phyloP scores from a whole-genome alignment of 1,284 basidiomycete genomes.

The Jaminaea rosea region DNA sequence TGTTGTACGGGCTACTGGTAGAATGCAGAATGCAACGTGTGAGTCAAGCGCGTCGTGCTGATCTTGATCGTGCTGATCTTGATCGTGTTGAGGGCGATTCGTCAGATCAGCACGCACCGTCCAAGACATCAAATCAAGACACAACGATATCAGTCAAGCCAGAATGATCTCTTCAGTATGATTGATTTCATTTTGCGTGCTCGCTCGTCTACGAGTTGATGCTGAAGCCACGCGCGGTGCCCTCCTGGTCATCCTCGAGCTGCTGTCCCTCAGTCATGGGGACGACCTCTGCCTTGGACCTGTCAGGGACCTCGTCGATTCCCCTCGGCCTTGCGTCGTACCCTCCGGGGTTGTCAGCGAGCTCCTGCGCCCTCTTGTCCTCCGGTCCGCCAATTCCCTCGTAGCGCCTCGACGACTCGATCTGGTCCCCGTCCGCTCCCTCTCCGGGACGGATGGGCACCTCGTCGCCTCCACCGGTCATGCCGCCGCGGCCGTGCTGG shows the following conservation, averaged over 20 bases:
- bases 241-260: conserved; percentile 20
- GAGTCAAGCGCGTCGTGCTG: too few species aligned
- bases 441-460: conserved; percentile 34
- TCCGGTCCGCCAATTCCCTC: conserved; percentile 29
- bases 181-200: too few species aligned
- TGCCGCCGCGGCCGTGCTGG: conserved; percentile 22
- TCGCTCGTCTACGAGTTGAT: not conserved
- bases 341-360: conserved; percentile 23
- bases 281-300: conserved; percentile 21
- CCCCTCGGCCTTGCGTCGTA: conserved; percentile 15
- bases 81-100: too few species aligned
- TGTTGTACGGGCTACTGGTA: too few species aligned
- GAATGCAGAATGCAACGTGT: too few species aligned
- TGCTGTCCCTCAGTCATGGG: conserved; percentile 27
- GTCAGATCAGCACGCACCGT: too few species aligned
- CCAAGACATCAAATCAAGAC: too few species aligned
- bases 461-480: conserved; percentile 31
- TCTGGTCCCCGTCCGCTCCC: conserved; percentile 24
- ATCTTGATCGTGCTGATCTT: too few species aligned
- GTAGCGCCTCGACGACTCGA: conserved; percentile 29
- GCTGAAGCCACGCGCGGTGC: not conserved
- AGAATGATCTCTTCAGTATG: too few species aligned
- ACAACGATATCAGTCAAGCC: too few species aligned
- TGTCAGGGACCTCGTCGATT: conserved; percentile 20
- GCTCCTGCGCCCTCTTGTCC: conserved; percentile 27